phyloP scores from a whole-genome alignment of 75 land plant genomes.

The Adiantum capillusveneris region DNA sequence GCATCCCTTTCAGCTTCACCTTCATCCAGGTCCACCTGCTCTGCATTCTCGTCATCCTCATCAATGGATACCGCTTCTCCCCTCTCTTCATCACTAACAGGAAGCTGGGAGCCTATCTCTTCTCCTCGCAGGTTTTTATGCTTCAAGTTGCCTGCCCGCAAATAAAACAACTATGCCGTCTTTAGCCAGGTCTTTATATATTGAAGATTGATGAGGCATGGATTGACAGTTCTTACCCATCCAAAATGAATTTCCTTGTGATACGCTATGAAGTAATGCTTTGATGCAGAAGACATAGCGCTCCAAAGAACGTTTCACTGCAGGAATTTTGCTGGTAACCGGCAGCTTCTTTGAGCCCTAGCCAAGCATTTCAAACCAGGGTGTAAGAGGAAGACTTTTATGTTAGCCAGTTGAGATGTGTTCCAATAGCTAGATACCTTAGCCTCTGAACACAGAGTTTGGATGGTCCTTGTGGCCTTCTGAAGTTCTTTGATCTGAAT shows the following conservation, averaged over 20 bases:
- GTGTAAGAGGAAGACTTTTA: no score
- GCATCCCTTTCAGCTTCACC: neutral
- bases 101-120: constrained; percentile 73
- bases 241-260: constrained; percentile 73
- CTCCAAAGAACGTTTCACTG: constrained; percentile 85
- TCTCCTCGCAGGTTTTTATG: constrained; percentile 80
- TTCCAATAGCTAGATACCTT: constrained; percentile 36
- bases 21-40: constrained; percentile 4
- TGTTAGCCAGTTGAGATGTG: neutral
- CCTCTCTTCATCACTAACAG: constrained; percentile 33
- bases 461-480: constrained; percentile 83
- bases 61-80: constrained; percentile 13
- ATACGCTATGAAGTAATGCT: constrained; percentile 64
- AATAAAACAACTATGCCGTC: neutral
- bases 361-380: no score
- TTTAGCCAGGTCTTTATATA: no score
- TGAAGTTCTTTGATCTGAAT: constrained; percentile 78
- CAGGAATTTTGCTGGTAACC: constrained; percentile 74
- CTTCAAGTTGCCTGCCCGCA: constrained; percentile 62
- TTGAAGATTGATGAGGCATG: neutral
- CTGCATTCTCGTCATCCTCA: constrained; percentile 21
- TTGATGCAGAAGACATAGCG: constrained; percentile 78
- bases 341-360: constrained; percentile 65
- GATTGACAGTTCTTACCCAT: constrained; percentile 46
- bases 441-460: constrained; percentile 88